Percentiles rank a stretch among this genome's conserved stretches.
Evolutionary conservation across 768 basidiomycete genomes (phyloP).

Genomic region (Lanmaoa pseudosensibilis): DNA sequence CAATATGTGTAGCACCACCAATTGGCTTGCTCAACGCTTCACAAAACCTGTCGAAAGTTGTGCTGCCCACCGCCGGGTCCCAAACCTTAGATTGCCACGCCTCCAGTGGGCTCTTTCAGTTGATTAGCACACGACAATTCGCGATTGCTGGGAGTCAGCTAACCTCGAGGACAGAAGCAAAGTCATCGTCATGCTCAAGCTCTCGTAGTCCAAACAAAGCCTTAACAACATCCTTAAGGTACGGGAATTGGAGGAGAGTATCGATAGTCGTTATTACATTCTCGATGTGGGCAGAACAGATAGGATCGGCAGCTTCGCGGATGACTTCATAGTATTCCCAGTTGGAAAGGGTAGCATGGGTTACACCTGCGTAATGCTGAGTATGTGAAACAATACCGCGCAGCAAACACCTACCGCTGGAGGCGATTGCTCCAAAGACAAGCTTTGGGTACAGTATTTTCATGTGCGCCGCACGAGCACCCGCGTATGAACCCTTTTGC

Average conservation of each 20-base stretch:
- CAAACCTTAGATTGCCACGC: constrained; percentile 86
- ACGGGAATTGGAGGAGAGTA: constrained; percentile 48
- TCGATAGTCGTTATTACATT: constrained; percentile 63
- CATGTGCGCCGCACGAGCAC: constrained; percentile 93
- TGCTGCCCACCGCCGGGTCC: constrained; percentile 71
- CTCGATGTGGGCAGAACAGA: constrained; percentile 59
- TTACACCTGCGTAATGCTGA: constrained; percentile 56
- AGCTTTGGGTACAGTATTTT: constrained; percentile 81
- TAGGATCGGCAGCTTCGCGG: constrained; percentile 61
- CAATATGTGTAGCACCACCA: constrained; percentile 33
- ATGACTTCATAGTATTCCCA: constrained; percentile 92
- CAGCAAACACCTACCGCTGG: constrained; percentile 56
- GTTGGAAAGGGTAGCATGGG: constrained; percentile 76
- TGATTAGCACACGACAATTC: constrained; percentile 6
- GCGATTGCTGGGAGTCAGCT: constrained; percentile 23
- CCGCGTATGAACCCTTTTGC: constrained; percentile 80
- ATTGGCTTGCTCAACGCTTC: constrained; percentile 48
- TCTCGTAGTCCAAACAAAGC: constrained; percentile 70
- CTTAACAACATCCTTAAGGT: constrained; percentile 58
- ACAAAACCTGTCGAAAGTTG: constrained; percentile 70
- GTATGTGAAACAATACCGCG: neutral
- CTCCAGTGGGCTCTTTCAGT: constrained; percentile 54
- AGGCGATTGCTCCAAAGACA: constrained; percentile 88
- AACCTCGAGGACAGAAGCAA: constrained; percentile 67
- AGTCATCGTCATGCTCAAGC: constrained; percentile 74